A percentile compares a stretch with the other conserved stretches of the same genome.
Conservation (phyloP, 2,329 filamentous ascomycete species). For the Pyrenophora teres region DNA sequence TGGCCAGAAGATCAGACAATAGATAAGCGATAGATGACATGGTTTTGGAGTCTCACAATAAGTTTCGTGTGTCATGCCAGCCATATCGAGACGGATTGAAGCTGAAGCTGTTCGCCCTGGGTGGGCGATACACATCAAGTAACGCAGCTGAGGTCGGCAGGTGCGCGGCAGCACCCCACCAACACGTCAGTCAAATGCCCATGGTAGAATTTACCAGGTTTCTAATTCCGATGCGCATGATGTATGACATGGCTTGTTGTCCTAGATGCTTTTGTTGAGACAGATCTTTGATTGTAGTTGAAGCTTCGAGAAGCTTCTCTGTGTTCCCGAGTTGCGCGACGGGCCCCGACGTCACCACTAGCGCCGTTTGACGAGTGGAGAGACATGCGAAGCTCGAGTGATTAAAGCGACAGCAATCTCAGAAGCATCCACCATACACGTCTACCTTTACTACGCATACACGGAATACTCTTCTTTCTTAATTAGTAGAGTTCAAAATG, state of each 20-base stretch:
- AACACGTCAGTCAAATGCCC: neutral
- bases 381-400: conserved; percentile 30
- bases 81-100: neutral
- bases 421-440: conserved; percentile 25
- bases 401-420: conserved; percentile 35
- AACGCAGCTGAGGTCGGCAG: conserved; percentile 1
- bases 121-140: neutral
- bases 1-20: no score
- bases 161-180: neutral
- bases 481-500: conserved; percentile 61
- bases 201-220: neutral
- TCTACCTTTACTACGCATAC: conserved; percentile 13
- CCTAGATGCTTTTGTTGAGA: neutral
- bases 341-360: conserved; percentile 25
- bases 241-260: neutral
- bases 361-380: conserved; percentile 34
- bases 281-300: conserved; percentile 12
- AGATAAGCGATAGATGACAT: no score
- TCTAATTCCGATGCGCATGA: neutral
- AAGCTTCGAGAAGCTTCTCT: conserved; percentile 48
- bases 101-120: neutral
- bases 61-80: no score
- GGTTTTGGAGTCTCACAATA: no score
- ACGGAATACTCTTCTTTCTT: conserved; percentile 17
- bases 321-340: conserved; percentile 11